These are phyloP conservation scores for Geranium incanum DNA, from an alignment of 441 rosid species.

Conservation along the genomic window DNA sequence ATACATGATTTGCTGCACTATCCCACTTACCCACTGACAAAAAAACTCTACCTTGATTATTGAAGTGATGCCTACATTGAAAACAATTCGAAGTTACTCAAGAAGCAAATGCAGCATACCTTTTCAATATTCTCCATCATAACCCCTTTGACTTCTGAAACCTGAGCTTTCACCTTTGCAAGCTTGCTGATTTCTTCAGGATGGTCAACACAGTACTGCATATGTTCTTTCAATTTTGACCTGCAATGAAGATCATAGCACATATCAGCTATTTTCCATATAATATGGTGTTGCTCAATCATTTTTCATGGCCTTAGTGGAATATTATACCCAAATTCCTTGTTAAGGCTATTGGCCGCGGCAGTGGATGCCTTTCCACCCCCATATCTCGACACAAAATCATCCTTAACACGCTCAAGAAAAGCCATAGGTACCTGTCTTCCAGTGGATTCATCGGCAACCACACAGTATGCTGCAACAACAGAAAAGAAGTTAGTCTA, in stretches of 20 bases:
- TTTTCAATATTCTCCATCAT: conserved; percentile 11
- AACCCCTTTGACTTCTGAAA: conserved; percentile 52
- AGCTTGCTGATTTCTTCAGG: conserved; percentile 55
- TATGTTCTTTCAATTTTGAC: conserved; percentile 52
- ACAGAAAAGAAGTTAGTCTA: conserved; percentile 19
- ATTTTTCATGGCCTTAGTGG: too few species aligned
- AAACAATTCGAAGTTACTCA: too few species aligned
- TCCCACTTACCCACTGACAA: too few species aligned
- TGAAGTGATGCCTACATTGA: too few species aligned
- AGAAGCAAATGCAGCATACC: conserved; percentile 17
- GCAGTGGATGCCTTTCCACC: conserved; percentile 32
- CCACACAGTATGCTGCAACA: conserved; percentile 33
- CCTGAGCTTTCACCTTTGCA: conserved; percentile 21
- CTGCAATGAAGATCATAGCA: conserved; percentile 19
- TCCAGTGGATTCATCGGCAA: conserved; percentile 28
- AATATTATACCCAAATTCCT: not conserved
- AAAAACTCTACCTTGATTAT: too few species aligned
- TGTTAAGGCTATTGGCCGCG: conserved; percentile 27
- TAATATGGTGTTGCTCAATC: too few species aligned
- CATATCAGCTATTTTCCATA: too few species aligned
- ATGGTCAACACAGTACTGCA: conserved; percentile 49
- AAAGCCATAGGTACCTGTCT: conserved; percentile 31
- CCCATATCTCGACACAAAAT: conserved; percentile 27
- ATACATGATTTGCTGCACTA: too few species aligned
- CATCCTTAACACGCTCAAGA: conserved; percentile 35